These are phyloP conservation scores for Botrytis medusae DNA, from an alignment of 2,329 filamentous ascomycete species.

Conservation along the genomic window DNA sequence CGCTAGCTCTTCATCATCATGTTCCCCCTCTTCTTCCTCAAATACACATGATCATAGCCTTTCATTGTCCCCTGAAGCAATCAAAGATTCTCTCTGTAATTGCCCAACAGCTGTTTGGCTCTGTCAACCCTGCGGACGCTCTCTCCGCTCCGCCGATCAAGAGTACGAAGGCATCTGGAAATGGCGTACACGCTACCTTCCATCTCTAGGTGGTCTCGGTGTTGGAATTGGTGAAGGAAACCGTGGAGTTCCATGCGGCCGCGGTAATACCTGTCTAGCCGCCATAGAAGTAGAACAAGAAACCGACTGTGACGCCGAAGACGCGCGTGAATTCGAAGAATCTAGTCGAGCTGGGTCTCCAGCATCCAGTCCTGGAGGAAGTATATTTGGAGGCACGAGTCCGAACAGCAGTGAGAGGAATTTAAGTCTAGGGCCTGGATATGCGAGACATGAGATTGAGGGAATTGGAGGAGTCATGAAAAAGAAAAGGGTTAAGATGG, in stretches of 20 bases:
- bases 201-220: constrained; percentile 75
- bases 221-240: constrained; percentile 87
- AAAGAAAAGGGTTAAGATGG: constrained; percentile 80
- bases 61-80: constrained; percentile 50
- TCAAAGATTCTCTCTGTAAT: constrained; percentile 34
- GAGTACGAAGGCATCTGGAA: constrained; percentile 74
- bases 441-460: constrained; percentile 84
- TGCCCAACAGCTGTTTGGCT: constrained; percentile 67
- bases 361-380: constrained; percentile 29
- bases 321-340: constrained; percentile 47
- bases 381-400: constrained; percentile 17
- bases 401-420: constrained; percentile 27
- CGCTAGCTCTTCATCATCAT: constrained; percentile 10
- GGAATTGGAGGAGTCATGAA: constrained; percentile 87
- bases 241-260: constrained; percentile 83
- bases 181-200: constrained; percentile 83
- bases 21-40: background rate
- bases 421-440: constrained; percentile 61
- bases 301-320: constrained; percentile 80
- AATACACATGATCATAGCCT: constrained; percentile 35
- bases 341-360: constrained; percentile 28
- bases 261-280: constrained; percentile 73
- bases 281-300: constrained; percentile 78
- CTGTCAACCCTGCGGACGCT: constrained; percentile 78
- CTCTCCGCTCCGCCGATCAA: constrained; percentile 59